Conservation (phyloP, 495 filamentous ascomycete genomes). For the Penicilliopsis zonata region DNA sequence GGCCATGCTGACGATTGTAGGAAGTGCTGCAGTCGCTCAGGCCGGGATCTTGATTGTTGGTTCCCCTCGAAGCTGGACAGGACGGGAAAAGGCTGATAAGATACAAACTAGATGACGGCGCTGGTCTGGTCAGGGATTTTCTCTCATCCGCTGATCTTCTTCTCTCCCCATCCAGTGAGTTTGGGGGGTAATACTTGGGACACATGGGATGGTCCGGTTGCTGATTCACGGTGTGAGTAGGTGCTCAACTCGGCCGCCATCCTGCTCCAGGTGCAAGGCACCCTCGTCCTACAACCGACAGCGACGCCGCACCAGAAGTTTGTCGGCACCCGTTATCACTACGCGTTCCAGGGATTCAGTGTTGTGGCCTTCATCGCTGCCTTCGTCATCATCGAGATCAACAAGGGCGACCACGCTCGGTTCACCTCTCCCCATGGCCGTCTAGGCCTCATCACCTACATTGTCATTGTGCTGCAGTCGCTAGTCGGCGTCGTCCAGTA, state of each 20-base stretch:
- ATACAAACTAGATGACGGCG: constrained; percentile 45
- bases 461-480: constrained; percentile 58
- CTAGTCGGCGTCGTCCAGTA: constrained; percentile 69
- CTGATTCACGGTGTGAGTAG: constrained; percentile 14
- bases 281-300: constrained; percentile 83
- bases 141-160: constrained; percentile 51
- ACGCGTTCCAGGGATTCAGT: constrained; percentile 50
- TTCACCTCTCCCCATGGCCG: constrained; percentile 71
- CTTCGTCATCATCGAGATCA: constrained; percentile 68
- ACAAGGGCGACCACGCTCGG: constrained; percentile 60
- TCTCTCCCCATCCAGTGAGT: constrained; percentile 71
- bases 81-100: too few species aligned
- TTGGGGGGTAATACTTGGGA: neutral
- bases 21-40: constrained; percentile 58
- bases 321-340: constrained; percentile 58
- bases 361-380: constrained; percentile 50
- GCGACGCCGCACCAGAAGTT: constrained; percentile 61
- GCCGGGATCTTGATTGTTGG: constrained; percentile 54
- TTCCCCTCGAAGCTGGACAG: too few species aligned
- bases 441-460: constrained; percentile 67
- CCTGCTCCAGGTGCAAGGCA: constrained; percentile 61
- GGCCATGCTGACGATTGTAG: constrained; percentile 20
- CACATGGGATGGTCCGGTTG: neutral
- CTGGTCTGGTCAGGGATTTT: constrained; percentile 68
- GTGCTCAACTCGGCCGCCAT: constrained; percentile 68